phyloP scores from a whole-genome alignment of 352 stramenopile genomes.

The Pythium guiyangense region DNA sequence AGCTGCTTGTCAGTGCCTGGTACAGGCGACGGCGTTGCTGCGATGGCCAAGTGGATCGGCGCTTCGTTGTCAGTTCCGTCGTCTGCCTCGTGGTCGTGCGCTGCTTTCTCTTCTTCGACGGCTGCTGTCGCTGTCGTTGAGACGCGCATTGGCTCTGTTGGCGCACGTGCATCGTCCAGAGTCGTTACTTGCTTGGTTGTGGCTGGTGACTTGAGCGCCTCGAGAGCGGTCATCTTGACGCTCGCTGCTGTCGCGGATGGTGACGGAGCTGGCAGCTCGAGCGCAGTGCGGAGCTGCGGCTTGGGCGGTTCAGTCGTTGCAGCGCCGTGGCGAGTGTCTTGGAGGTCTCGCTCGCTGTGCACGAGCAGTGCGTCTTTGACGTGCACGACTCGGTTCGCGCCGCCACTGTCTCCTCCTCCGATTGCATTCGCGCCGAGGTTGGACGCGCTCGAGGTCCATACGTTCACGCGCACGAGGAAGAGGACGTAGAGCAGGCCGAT shows the following conservation, averaged over 20 bases:
- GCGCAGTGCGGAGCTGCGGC: slow-evolving; percentile 5
- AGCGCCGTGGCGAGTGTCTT: neutral
- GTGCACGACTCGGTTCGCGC: neutral
- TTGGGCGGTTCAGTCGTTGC: neutral
- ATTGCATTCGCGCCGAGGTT: slow-evolving; percentile 7
- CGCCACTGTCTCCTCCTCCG: neutral
- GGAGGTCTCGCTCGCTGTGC: slow-evolving; percentile 8
- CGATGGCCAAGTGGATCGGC: slow-evolving; percentile 8
- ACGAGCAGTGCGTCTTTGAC: slow-evolving; percentile 9
- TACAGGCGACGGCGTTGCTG: neutral
- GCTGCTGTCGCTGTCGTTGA: neutral
- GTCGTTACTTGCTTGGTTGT: neutral
- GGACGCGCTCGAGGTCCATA: slow-evolving; percentile 4
- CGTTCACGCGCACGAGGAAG: slow-evolving; percentile 18
- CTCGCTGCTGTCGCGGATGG: neutral
- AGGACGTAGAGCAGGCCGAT: slow-evolving; percentile 18
- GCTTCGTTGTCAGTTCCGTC: slow-evolving; percentile 2
- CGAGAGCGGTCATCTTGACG: neutral
- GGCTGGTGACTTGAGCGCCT: slow-evolving; percentile 5
- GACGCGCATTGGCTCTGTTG: slow-evolving; percentile 2
- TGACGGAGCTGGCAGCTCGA: slow-evolving; percentile 1
- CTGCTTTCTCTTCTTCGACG: slow-evolving; percentile 13
- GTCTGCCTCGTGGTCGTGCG: slow-evolving; percentile 13
- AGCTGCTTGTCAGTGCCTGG: neutral
- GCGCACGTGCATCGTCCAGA: slow-evolving; percentile 2